Evolutionary conservation across 768 basidiomycete species (phyloP).

Genomic region (Rhodotorula toruloides): DNA sequence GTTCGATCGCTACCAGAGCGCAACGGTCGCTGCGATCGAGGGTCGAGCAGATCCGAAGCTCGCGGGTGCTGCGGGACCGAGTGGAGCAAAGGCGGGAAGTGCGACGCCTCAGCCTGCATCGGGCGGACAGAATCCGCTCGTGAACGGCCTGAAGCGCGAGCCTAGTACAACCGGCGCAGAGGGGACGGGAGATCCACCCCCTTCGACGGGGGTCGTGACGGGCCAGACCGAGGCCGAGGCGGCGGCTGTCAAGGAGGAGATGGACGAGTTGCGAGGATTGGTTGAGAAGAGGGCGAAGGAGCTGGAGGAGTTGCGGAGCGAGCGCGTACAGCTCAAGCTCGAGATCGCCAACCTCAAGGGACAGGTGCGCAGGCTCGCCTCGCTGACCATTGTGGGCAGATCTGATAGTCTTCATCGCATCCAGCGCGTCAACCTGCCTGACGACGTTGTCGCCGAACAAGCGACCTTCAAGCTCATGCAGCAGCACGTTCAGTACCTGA

Average conservation of each 20-base stretch:
- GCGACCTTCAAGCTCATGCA: constrained; percentile 58
- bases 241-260: not conserved
- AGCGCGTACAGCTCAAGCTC: constrained; percentile 49
- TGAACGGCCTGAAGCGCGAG: not conserved
- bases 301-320: constrained; percentile 53
- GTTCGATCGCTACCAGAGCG: constrained; percentile 38
- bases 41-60: constrained; percentile 4
- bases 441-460: constrained; percentile 53
- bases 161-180: not conserved
- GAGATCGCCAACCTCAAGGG: constrained; percentile 52
- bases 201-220: not conserved
- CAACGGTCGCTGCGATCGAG: constrained; percentile 40
- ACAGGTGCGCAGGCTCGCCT: constrained; percentile 48
- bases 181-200: not conserved
- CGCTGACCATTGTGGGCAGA: not conserved
- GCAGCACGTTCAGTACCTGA: constrained; percentile 55
- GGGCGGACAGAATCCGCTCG: not conserved
- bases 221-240: not conserved
- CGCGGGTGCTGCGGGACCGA: not conserved
- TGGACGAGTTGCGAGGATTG: constrained; percentile 25
- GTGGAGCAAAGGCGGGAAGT: not conserved
- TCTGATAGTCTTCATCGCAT: not conserved
- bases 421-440: constrained; percentile 45
- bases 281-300: constrained; percentile 43
- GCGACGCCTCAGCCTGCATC: not conserved